These are phyloP conservation scores for Sclerotinia glacialis DNA, from an alignment of 2,329 filamentous ascomycete genomes.

Conservation along the genomic window DNA sequence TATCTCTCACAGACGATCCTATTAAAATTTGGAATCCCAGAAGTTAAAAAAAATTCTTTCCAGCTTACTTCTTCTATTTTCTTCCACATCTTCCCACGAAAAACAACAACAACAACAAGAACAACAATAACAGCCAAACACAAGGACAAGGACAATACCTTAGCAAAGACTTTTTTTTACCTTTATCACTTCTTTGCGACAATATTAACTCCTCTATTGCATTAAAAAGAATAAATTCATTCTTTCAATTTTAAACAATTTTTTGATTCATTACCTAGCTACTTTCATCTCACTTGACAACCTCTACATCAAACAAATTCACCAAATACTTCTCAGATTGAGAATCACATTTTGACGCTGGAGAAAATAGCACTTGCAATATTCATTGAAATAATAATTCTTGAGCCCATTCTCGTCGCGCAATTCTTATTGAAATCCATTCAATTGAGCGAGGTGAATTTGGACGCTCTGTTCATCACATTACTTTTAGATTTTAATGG, in stretches of 20 bases:
- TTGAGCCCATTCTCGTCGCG: neutral
- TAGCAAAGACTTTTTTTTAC: neutral
- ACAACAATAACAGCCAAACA: neutral
- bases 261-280: neutral
- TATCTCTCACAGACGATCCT: too few species aligned
- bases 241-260: neutral
- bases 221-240: neutral
- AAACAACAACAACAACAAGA: neutral
- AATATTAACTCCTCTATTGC: neutral
- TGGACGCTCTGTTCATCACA: neutral
- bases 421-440: neutral
- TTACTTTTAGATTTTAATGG: neutral
- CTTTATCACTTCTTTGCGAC: neutral
- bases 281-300: neutral
- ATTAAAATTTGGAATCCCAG: neutral
- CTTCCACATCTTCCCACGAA: neutral
- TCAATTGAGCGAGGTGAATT: neutral
- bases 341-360: neutral
- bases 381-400: neutral
- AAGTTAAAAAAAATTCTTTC: neutral
- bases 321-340: neutral
- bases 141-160: neutral
- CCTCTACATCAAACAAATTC: neutral
- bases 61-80: neutral
- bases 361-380: neutral